These are phyloP conservation scores for Gelatoporia subvermispora DNA, from an alignment of 768 basidiomycete genomes.

Conservation along the genomic window DNA sequence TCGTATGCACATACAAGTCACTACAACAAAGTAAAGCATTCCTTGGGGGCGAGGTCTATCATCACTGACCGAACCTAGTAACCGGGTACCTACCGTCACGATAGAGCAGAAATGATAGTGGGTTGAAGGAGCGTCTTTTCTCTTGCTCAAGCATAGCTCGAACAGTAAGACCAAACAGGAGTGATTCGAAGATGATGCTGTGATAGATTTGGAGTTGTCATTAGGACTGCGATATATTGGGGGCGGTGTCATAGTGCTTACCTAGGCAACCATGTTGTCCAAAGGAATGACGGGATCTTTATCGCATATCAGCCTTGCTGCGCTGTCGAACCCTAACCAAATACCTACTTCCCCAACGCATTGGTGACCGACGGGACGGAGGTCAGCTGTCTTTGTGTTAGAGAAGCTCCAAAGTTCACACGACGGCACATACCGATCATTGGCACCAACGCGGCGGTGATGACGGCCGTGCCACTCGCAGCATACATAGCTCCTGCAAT, in stretches of 20 bases:
- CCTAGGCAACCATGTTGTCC: slow-evolving; percentile 25
- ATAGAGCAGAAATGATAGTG: slow-evolving; percentile 20
- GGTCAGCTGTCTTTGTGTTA: slow-evolving; percentile 7
- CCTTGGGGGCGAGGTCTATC: slow-evolving; percentile 8
- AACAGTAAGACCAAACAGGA: slow-evolving; percentile 23
- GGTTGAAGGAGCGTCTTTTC: slow-evolving; percentile 16
- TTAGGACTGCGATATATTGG: background rate
- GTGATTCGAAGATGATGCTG: slow-evolving; percentile 23
- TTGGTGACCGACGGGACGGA: slow-evolving; percentile 19
- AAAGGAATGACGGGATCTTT: slow-evolving; percentile 22
- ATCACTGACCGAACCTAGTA: background rate
- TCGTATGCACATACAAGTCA: slow-evolving; percentile 14
- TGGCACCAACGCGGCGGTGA: slow-evolving; percentile 18
- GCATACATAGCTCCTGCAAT: slow-evolving; percentile 15
- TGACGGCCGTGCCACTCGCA: slow-evolving; percentile 15
- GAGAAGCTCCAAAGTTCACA: background rate
- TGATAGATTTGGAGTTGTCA: background rate
- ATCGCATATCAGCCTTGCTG: background rate
- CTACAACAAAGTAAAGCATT: slow-evolving; percentile 23
- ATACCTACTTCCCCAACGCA: slow-evolving; percentile 21
- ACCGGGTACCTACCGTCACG: slow-evolving; percentile 17
- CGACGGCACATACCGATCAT: slow-evolving; percentile 14
- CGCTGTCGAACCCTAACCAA: background rate
- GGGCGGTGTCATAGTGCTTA: background rate
- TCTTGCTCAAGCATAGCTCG: slow-evolving; percentile 18